A percentile compares a stretch with the other conserved stretches of the same genome.
These are phyloP conservation scores for Colletotrichum noveboracense DNA, from an alignment of 2,329 filamentous ascomycete species.

Conservation along the genomic window DNA sequence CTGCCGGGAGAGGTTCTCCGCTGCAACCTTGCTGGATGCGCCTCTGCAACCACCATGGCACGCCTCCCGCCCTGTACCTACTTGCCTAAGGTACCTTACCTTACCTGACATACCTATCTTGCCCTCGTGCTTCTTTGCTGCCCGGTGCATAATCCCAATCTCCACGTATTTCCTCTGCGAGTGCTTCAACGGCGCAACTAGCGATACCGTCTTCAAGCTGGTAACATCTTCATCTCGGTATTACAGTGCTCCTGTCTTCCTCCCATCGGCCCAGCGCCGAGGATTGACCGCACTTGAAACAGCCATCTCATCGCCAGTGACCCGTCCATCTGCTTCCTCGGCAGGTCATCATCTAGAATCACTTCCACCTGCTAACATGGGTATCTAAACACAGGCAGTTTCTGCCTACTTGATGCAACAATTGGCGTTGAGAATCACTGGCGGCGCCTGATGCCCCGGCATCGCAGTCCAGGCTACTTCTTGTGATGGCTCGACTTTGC, in stretches of 20 bases:
- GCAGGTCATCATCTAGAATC: not conserved
- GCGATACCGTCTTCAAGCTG: not conserved
- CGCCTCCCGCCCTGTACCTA: not conserved
- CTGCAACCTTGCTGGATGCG: not conserved
- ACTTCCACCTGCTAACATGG: not conserved
- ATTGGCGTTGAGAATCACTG: not conserved
- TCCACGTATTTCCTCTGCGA: not conserved
- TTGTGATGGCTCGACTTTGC: not conserved
- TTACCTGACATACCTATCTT: not conserved
- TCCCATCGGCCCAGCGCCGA: not conserved
- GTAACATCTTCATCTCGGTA: not conserved
- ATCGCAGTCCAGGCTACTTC: not conserved
- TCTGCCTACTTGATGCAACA: not conserved
- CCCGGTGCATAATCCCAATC: not conserved
- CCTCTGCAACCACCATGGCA: not conserved
- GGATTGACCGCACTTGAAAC: conserved; percentile 10
- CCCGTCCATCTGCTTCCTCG: not conserved
- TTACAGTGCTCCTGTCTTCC: not conserved
- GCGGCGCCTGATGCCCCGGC: not conserved
- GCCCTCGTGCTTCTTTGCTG: not conserved
- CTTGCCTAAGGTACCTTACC: not conserved
- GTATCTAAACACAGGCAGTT: not conserved
- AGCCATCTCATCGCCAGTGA: not conserved
- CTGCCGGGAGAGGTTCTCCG: conserved; percentile 2
- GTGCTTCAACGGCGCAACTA: not conserved